Conservation (phyloP, 139 green algal species). For the Volvox reticuliferus region DNA sequence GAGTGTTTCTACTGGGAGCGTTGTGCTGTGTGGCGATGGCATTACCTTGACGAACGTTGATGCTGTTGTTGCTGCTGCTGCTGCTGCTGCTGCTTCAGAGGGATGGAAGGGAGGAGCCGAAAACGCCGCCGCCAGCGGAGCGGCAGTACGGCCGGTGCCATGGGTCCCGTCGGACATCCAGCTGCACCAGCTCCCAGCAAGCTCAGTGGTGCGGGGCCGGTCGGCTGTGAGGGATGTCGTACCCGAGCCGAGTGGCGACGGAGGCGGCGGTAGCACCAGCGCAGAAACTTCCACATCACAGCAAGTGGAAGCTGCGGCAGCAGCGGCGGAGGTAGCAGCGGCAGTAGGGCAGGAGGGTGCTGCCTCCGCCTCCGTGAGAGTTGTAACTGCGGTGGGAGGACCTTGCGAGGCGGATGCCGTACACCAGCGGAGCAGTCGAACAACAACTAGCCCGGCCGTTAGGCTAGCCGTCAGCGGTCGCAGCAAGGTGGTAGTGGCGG, state of each 20-base stretch:
- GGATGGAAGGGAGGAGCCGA: neutral
- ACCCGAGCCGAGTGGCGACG: neutral
- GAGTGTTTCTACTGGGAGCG: neutral
- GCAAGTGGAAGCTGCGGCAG: neutral
- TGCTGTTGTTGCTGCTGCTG: neutral
- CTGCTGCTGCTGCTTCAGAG: neutral
- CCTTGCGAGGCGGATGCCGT: neutral
- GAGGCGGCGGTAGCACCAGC: neutral
- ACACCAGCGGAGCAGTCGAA: neutral
- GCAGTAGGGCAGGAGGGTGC: neutral
- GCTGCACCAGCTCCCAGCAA: neutral
- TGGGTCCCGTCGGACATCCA: neutral
- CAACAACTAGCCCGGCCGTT: neutral
- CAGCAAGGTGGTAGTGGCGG: too few species aligned
- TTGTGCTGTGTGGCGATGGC: neutral
- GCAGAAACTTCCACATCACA: too few species aligned
- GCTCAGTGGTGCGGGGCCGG: neutral
- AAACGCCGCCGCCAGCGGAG: neutral
- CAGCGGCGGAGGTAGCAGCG: neutral
- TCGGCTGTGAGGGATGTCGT: neutral
- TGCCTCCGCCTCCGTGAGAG: too few species aligned
- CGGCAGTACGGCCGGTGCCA: neutral
- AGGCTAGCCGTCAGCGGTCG: neutral
- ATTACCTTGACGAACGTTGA: neutral
- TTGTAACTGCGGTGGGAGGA: too few species aligned